Conservation (phyloP, 192 early-diverging fungal genomes). For the Chytriomyces confervae region DNA sequence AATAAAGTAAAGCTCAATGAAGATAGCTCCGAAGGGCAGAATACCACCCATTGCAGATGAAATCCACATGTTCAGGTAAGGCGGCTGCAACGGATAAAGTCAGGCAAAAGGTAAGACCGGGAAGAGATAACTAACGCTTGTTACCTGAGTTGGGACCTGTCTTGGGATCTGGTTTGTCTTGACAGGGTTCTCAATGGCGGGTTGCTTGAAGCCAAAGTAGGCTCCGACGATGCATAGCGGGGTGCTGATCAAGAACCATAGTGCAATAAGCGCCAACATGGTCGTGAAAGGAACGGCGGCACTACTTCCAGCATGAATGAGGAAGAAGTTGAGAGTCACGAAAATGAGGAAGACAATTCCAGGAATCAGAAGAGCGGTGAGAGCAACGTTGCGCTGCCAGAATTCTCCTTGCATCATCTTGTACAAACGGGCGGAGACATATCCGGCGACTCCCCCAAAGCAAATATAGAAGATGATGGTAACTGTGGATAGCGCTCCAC, state of each 20-base stretch:
- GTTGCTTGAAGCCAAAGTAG: constrained; percentile 78
- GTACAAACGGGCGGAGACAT: constrained; percentile 85
- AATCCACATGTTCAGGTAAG: constrained; percentile 64
- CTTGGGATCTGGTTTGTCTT: constrained; percentile 92
- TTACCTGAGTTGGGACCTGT: constrained; percentile 76
- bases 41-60: constrained; percentile 73
- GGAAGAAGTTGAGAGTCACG: constrained; percentile 80
- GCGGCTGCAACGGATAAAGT: constrained; percentile 49
- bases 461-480: constrained; percentile 91
- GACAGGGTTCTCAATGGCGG: constrained; percentile 81
- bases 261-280: constrained; percentile 73
- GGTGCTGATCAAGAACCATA: constrained; percentile 84
- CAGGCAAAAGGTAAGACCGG: background rate
- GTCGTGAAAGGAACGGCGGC: constrained; percentile 91
- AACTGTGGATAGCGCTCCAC: constrained; percentile 87
- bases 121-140: background rate
- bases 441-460: constrained; percentile 85
- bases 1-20: constrained; percentile 68
- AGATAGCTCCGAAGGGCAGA: constrained; percentile 69
- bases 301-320: constrained; percentile 83
- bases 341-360: constrained; percentile 65
- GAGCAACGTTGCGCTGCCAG: constrained; percentile 81
- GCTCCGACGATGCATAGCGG: constrained; percentile 84
- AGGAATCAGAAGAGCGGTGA: constrained; percentile 85
- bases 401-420: constrained; percentile 92